Evolutionary conservation across 805 yeast species (phyloP), one percentile per base, ranked within the genome.

Genomic region (Candida vartiovaarae): DNA sequence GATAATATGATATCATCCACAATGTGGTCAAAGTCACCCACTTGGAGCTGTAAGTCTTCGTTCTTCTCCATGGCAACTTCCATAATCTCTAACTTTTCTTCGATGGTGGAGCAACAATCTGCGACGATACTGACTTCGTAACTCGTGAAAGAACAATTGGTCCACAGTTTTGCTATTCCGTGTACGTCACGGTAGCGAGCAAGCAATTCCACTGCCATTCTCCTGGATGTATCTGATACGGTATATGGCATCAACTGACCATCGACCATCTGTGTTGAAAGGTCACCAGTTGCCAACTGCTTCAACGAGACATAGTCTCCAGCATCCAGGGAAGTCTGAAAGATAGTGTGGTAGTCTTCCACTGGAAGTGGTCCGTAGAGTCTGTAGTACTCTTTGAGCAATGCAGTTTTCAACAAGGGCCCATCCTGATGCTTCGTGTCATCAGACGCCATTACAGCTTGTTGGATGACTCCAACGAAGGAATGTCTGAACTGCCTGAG

Each of bases 1-100:
- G 47, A 48, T 2, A 24, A 8, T 20, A 30, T 36, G 8, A 52
- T 10, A 3, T n/a, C n/a, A 3, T 48, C 43, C 3, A 39, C 38
- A 1, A 54, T 6, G 30, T 52, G 51, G 4, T 40, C 34, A 15
- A 51, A 49, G 30, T 54, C 52, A 34, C 36, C 31, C n/a, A 41
- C 6, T 25, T 28, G 10, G 5, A 31, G 38, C 10, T 29, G 31
- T 6, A 32, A 8, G 15, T 6, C n/a, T n/a, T 6, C 28, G 8
- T 3, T 15, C 6, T 32, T 32, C 4, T 25, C 23, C 10, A 15
- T 11, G 4, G 41, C 41, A 11, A 11, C 23, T 32, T 38, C 23
- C 23, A 38, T 23, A 26, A 38, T n/a, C 9, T 23, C 41, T 8
- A 38, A 26, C n/a, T 23, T 32, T 5, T 25, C 35, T 6, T 10